Base-by-base conservation (phyloP, 2,329 filamentous ascomycete species). In the Fusarium beomiforme region DNA sequence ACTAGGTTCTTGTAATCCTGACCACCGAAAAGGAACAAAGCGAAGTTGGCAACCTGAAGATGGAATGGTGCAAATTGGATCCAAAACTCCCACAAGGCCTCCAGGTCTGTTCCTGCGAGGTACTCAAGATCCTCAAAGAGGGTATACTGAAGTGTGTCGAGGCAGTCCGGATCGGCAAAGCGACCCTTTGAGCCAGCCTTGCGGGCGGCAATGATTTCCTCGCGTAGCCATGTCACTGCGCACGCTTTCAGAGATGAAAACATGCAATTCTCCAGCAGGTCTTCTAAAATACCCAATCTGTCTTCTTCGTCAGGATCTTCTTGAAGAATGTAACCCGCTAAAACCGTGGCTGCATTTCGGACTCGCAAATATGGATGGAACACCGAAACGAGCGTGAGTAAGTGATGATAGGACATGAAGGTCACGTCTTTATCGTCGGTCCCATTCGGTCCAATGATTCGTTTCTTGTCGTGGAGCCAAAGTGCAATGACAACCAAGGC, bases 241-340 rank as follows among this genome's bases (percentile, higher is more conserved):
- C 87, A 89, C 12, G 87, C 89, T 76, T 90, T 90, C 39, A 92
- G 82, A 1, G 86, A 84, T 4, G 88, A 84, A 72, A 89, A 91
- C 71, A 88, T 85, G 82, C 89, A 91, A 76, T 91, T 89, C 78
- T 91, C 89, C 16, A 92, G 80, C 16, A 91, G 83, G 74, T 92
- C 90, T 56, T 89, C 87, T 12, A 92, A 83, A 69, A 92, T 91
- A 31, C 85, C 83, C 19, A 92, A 80, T 8, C 89, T 84, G 74
- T 87, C 85, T 6, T 86, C 84, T 64, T 89, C 87, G 29, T 88
- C 85, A 1, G 89, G 88, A 67, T 91, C 85, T 4, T 87, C 82
- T 73, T 91, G 89, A 37, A 90, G 82, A 17, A 89, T 80, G 3
- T 79, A 76, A 11, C 88, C 88, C 5, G 88, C 87, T 16, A 89